Percentiles rank a stretch among this genome's conserved stretches.
phyloP scores from a whole-genome alignment of 1,284 basidiomycete species.

The Cryptococcus sp. region DNA sequence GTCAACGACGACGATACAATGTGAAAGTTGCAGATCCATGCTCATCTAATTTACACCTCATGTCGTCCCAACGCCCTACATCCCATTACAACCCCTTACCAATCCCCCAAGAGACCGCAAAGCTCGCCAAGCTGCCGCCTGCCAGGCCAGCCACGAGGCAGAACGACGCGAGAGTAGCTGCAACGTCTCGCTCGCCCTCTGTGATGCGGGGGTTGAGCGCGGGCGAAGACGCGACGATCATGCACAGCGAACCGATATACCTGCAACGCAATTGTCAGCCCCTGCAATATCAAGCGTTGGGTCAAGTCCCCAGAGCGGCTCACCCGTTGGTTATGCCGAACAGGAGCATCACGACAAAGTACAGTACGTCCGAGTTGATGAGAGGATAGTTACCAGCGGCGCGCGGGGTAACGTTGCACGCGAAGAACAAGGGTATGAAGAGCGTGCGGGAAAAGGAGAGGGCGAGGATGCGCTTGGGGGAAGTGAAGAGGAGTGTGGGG shows the following conservation, averaged over 20 bases:
- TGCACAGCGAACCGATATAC: conserved; percentile 41
- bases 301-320: conserved; percentile 49
- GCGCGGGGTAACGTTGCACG: conserved; percentile 61
- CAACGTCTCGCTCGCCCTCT: conserved; percentile 71
- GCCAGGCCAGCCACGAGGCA: conserved; percentile 72
- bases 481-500: conserved; percentile 64
- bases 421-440: conserved; percentile 77
- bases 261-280: conserved; percentile 12
- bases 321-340: conserved; percentile 80
- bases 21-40: too few relatives aligned
- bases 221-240: conserved; percentile 49
- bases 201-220: conserved; percentile 43
- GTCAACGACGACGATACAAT: too few relatives aligned
- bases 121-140: conserved; percentile 70
- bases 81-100: conserved; percentile 1
- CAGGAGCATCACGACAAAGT: conserved; percentile 65
- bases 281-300: not conserved
- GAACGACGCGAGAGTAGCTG: conserved; percentile 74
- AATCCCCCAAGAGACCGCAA: conserved; percentile 57
- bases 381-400: conserved; percentile 15
- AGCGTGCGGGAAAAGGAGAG: conserved; percentile 65
- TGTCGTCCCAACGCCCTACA: too few relatives aligned
- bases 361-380: conserved; percentile 65
- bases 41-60: too few relatives aligned
- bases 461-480: conserved; percentile 58